Evolutionary conservation across 768 basidiomycete species (phyloP).

Genomic region (Boletus reticulatus): DNA sequence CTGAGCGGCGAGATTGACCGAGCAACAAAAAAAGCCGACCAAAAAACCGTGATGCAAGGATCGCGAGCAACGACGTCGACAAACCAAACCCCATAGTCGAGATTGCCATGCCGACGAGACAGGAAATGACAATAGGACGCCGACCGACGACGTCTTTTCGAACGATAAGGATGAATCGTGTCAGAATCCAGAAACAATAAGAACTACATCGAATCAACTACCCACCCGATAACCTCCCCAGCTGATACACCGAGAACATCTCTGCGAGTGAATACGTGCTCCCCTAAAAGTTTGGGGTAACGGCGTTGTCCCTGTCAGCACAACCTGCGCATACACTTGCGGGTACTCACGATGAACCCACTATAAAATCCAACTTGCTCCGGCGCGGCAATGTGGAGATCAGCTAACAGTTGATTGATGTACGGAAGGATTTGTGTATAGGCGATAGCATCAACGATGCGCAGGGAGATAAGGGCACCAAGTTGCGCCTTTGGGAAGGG

Average conservation of each 20-base stretch:
- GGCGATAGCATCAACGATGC: constrained; percentile 57
- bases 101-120: constrained; percentile 49
- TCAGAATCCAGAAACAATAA: not conserved
- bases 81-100: constrained; percentile 54
- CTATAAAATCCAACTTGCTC: constrained; percentile 67
- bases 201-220: not conserved
- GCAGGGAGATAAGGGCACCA: constrained; percentile 36
- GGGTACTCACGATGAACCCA: constrained; percentile 36
- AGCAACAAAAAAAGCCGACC: constrained; percentile 32
- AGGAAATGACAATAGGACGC: constrained; percentile 57
- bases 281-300: constrained; percentile 38
- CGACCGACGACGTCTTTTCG: constrained; percentile 53
- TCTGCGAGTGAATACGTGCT: constrained; percentile 61
- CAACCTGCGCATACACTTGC: constrained; percentile 30
- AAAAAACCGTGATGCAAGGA: constrained; percentile 50
- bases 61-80: constrained; percentile 44
- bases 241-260: constrained; percentile 57
- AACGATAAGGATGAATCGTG: no score
- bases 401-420: constrained; percentile 60
- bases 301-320: constrained; percentile 11
- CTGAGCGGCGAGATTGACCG: not conserved
- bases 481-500: constrained; percentile 48
- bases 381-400: constrained; percentile 50
- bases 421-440: constrained; percentile 65
- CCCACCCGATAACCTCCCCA: constrained; percentile 56